phyloP scores from a whole-genome alignment of 73 alveolate genomes.

The Durusdinium trenchii region DNA sequence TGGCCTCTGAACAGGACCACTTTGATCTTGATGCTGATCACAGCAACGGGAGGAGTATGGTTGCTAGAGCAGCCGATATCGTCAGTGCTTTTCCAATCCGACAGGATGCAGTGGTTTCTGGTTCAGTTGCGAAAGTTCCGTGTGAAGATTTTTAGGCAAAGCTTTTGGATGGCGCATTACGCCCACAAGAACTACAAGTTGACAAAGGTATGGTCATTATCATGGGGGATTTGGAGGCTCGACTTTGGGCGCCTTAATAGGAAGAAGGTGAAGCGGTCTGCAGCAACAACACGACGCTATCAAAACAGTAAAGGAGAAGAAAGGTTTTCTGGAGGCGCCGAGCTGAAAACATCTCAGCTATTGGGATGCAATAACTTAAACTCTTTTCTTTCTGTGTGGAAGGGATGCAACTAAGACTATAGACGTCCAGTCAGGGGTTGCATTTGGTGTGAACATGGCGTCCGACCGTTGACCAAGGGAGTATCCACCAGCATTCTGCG shows the following conservation, averaged over 20 bases:
- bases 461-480: neutral
- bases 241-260: neutral
- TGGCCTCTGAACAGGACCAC: neutral
- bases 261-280: neutral
- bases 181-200: neutral
- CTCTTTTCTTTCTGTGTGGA: neutral
- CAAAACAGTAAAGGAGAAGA: neutral
- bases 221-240: neutral
- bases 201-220: neutral
- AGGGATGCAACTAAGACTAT: neutral
- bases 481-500: neutral
- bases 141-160: neutral
- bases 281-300: neutral
- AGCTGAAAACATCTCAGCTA: neutral
- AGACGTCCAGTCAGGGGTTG: neutral
- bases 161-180: conserved; percentile 20
- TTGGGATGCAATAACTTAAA: neutral
- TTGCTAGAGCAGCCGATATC: neutral
- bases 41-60: neutral
- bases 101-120: neutral
- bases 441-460: neutral
- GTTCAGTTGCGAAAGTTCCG: neutral
- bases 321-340: neutral
- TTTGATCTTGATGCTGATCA: neutral
- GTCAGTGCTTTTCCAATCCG: neutral